Percentiles rank a stretch among this genome's conserved stretches.
Conservation (phyloP, 73 alveolate species). For the Stentor roeselii region DNA sequence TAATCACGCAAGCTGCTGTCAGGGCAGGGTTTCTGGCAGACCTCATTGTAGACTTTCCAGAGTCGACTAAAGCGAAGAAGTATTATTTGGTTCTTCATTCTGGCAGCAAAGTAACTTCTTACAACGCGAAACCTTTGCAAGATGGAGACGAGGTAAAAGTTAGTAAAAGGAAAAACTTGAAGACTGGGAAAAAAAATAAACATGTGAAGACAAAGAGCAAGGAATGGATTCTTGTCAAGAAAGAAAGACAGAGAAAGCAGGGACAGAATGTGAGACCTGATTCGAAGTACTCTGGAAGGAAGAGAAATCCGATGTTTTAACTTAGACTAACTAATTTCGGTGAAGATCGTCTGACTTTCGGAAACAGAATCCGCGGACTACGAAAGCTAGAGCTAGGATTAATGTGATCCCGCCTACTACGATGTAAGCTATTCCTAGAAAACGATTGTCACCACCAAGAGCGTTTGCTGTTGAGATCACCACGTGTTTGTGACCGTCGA, state of each 20-base stretch:
- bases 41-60: constrained; percentile 28
- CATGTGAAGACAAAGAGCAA: constrained; percentile 53
- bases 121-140: background rate
- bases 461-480: constrained; percentile 86
- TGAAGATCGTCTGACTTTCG: constrained; percentile 19
- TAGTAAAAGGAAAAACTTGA: constrained; percentile 29
- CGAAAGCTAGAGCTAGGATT: constrained; percentile 56
- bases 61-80: constrained; percentile 40
- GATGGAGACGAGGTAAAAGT: constrained; percentile 15
- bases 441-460: constrained; percentile 85
- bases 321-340: background rate
- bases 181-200: constrained; percentile 66
- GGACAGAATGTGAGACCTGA: constrained; percentile 87
- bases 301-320: too few species aligned
- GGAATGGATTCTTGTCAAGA: constrained; percentile 82
- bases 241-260: constrained; percentile 78
- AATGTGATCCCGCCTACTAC: constrained; percentile 80
- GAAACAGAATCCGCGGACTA: constrained; percentile 25
- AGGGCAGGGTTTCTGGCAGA: constrained; percentile 48
- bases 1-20: constrained; percentile 90
- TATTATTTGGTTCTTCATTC: constrained; percentile 19
- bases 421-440: constrained; percentile 75
- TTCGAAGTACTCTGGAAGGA: constrained; percentile 94
- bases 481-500: constrained; percentile 80
- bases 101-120: background rate